A percentile compares a stretch with the other conserved stretches of the same genome.
These are phyloP conservation scores for Macroventuria anomochaeta DNA, from an alignment of 2,329 filamentous ascomycete genomes.

Conservation along the genomic window DNA sequence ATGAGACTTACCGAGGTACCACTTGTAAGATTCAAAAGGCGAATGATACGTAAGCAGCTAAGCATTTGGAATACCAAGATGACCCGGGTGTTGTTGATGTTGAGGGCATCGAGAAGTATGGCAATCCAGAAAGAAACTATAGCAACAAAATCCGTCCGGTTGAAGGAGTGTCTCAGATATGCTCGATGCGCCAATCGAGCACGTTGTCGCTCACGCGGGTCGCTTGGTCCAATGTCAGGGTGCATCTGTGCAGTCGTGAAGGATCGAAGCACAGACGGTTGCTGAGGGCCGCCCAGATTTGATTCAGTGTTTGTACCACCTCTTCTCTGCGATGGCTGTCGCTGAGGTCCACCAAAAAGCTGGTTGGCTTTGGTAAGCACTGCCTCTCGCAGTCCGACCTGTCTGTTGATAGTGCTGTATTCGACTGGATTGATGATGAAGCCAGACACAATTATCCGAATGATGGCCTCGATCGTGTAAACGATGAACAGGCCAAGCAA, in stretches of 20 bases:
- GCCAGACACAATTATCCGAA: constrained; percentile 89
- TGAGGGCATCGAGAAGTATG: constrained; percentile 73
- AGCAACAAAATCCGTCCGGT: constrained; percentile 91
- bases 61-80: constrained; percentile 95
- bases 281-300: constrained; percentile 43
- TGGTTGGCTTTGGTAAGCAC: constrained; percentile 77
- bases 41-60: constrained; percentile 89
- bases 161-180: constrained; percentile 94
- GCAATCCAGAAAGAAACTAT: constrained; percentile 96
- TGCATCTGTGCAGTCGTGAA: constrained; percentile 75
- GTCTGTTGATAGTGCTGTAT: constrained; percentile 87
- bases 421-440: constrained; percentile 89
- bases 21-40: constrained; percentile 88
- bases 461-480: constrained; percentile 84
- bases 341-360: constrained; percentile 77
- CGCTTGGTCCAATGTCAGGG: constrained; percentile 58
- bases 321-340: constrained; percentile 70
- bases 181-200: constrained; percentile 86
- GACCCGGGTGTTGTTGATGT: constrained; percentile 72
- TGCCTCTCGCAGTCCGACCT: constrained; percentile 74
- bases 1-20: constrained; percentile 77
- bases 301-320: constrained; percentile 48
- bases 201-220: constrained; percentile 79
- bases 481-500: constrained; percentile 84
- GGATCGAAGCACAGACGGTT: constrained; percentile 74